Evolutionary conservation across 176 grass and related monocot species (phyloP).

Genomic region (Aegilops umbellulata): DNA sequence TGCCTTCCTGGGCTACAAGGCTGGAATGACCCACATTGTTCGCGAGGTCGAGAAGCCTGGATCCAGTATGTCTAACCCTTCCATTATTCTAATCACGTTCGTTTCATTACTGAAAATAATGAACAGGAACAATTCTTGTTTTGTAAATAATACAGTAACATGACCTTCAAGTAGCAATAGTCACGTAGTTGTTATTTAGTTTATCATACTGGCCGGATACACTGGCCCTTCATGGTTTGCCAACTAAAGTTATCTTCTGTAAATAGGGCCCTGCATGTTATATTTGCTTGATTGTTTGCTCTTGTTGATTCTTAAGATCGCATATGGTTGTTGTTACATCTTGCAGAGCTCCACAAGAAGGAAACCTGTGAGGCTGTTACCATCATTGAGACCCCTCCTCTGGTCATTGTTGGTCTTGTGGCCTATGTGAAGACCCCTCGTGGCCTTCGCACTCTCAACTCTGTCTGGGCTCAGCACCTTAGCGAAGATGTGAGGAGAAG

Average conservation of each 20-base stretch:
- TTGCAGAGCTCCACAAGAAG: constrained; percentile 95
- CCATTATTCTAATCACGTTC: not conserved
- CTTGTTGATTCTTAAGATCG: not conserved
- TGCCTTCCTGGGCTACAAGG: constrained; percentile 86
- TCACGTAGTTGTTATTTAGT: not conserved
- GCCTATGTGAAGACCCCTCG: constrained; percentile 90
- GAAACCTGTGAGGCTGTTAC: constrained; percentile 97
- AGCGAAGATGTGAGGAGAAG: constrained; percentile 86
- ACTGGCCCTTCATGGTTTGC: not conserved
- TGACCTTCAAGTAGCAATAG: not conserved
- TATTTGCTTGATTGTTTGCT: not conserved
- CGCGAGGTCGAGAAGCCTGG: constrained; percentile 96
- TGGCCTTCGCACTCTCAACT: constrained; percentile 73
- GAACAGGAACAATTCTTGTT: not conserved
- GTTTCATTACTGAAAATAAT: not conserved
- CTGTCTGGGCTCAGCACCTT: constrained; percentile 95
- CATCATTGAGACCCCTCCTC: constrained; percentile 78
- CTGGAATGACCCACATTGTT: constrained; percentile 96
- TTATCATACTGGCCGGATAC: not conserved
- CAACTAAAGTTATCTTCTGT: not conserved
- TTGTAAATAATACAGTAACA: not conserved
- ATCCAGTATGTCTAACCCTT: constrained; percentile 60
- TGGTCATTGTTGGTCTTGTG: constrained; percentile 89
- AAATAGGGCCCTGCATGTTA: not conserved
- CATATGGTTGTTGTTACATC: not conserved